A percentile compares a stretch with the other conserved stretches of the same genome.
Conservation (phyloP, 2,329 filamentous ascomycete genomes). For the Neofusicoccum umdonicola region DNA sequence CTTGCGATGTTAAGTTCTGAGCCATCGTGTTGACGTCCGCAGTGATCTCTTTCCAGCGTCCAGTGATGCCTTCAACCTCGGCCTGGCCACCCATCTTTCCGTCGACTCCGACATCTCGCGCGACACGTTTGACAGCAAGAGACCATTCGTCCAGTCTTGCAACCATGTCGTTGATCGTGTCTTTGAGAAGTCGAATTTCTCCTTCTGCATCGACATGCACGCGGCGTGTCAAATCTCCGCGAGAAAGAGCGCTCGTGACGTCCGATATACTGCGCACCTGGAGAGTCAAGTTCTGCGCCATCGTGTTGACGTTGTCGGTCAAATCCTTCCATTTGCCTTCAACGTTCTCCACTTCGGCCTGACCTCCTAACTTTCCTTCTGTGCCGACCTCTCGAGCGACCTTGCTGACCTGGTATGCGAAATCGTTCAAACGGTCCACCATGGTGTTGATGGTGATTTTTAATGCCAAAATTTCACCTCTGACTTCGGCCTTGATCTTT, state of each 20-base stretch:
- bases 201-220: conserved; percentile 94
- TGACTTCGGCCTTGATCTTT: conserved; percentile 52
- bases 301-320: conserved; percentile 66
- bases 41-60: conserved; percentile 97
- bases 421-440: conserved; percentile 64
- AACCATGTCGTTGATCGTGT: conserved; percentile 99
- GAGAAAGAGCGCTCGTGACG: conserved; percentile 91
- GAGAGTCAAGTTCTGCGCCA: conserved; percentile 62
- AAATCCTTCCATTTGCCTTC: conserved; percentile 67
- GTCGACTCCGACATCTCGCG: conserved; percentile 94
- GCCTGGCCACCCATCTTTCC: conserved; percentile 98
- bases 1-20: conserved; percentile 85
- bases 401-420: conserved; percentile 65
- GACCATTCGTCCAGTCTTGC: conserved; percentile 93
- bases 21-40: conserved; percentile 93
- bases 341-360: conserved; percentile 63
- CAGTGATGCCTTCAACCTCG: conserved; percentile 87
- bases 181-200: conserved; percentile 89
- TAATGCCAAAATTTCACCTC: conserved; percentile 56
- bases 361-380: conserved; percentile 62
- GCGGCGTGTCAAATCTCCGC: conserved; percentile 92
- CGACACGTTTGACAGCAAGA: conserved; percentile 91
- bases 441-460: conserved; percentile 83
- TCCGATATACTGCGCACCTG: conserved; percentile 88
- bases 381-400: conserved; percentile 64